These are phyloP conservation scores for Ustilago trichophora DNA, from an alignment of 1,284 basidiomycete genomes.

Conservation along the genomic window DNA sequence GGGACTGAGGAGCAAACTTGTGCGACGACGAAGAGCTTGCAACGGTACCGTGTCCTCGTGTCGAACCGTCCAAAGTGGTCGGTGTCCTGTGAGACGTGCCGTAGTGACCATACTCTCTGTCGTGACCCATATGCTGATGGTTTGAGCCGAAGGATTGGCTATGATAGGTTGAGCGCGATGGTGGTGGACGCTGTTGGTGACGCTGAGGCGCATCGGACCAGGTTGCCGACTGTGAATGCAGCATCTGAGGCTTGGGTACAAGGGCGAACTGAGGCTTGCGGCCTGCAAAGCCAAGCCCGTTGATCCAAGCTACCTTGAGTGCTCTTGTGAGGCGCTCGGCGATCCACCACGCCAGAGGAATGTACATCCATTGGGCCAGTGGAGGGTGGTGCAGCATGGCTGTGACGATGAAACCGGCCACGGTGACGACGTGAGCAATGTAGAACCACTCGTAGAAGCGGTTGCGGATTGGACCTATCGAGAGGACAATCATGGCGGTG, in stretches of 20 bases:
- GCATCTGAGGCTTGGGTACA: slow-evolving; percentile 26
- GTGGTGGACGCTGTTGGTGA: slow-evolving; percentile 6
- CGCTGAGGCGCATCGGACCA: slow-evolving; percentile 18
- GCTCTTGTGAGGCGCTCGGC: slow-evolving; percentile 71
- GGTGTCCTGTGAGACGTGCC: slow-evolving; percentile 6
- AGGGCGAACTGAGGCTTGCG: slow-evolving; percentile 53
- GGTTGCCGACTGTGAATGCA: slow-evolving; percentile 5
- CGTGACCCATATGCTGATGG: too few relatives aligned
- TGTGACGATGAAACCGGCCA: slow-evolving; percentile 62
- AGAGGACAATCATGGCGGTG: slow-evolving; percentile 75
- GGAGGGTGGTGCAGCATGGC: slow-evolving; percentile 68
- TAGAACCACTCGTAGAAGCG: slow-evolving; percentile 81
- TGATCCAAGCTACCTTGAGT: slow-evolving; percentile 74
- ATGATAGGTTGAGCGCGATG: slow-evolving; percentile 2
- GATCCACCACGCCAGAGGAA: slow-evolving; percentile 71
- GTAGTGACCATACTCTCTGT: background rate
- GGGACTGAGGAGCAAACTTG: slow-evolving; percentile 12
- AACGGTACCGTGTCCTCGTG: slow-evolving; percentile 20
- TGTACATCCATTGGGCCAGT: slow-evolving; percentile 70
- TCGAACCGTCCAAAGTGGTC: slow-evolving; percentile 15
- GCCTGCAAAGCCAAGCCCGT: slow-evolving; percentile 69
- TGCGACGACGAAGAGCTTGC: slow-evolving; percentile 36
- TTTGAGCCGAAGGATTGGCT: slow-evolving; percentile 2
- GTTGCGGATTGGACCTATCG: slow-evolving; percentile 74
- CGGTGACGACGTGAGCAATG: slow-evolving; percentile 73